Evolutionary conservation across 305 asterid species (phyloP).

Genomic region (Andrographis paniculata): DNA sequence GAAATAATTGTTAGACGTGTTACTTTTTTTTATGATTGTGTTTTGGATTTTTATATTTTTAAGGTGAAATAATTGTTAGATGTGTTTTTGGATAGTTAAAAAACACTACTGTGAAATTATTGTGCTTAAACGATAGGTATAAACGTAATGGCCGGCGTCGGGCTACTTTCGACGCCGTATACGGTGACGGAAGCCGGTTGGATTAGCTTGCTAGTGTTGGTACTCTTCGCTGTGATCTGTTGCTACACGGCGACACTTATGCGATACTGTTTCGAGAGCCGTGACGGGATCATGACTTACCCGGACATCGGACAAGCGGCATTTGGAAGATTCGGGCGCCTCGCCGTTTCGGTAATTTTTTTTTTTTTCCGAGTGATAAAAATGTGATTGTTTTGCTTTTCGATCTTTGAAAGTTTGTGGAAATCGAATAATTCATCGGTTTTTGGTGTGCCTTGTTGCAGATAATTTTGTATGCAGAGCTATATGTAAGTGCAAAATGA

Average conservation of each 20-base stretch:
- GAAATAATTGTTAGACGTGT: too few species aligned
- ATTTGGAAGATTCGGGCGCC: slow-evolving; percentile 65
- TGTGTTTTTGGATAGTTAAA: too few species aligned
- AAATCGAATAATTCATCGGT: slow-evolving; percentile 5
- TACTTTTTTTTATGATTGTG: too few species aligned
- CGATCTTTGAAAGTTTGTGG: neutral
- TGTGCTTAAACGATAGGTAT: slow-evolving; percentile 26
- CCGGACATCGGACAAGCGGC: slow-evolving; percentile 92
- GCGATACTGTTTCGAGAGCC: slow-evolving; percentile 71
- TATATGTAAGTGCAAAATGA: slow-evolving; percentile 42
- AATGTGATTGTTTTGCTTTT: slow-evolving; percentile 4
- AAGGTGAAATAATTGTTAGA: too few species aligned
- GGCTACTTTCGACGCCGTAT: slow-evolving; percentile 64
- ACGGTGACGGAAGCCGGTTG: slow-evolving; percentile 72
- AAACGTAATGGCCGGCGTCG: slow-evolving; percentile 85
- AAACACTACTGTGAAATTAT: neutral
- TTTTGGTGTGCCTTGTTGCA: slow-evolving; percentile 27
- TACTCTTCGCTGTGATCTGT: slow-evolving; percentile 58
- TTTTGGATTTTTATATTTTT: too few species aligned
- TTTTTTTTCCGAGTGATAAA: neutral
- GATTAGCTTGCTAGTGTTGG: slow-evolving; percentile 47
- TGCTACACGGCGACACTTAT: slow-evolving; percentile 71
- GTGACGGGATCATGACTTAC: slow-evolving; percentile 55
- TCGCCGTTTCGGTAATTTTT: slow-evolving; percentile 48
- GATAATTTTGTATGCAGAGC: slow-evolving; percentile 51